Evolutionary conservation across 2,329 filamentous ascomycete species (phyloP).

Genomic region (Tolypocladium guangdongense): DNA sequence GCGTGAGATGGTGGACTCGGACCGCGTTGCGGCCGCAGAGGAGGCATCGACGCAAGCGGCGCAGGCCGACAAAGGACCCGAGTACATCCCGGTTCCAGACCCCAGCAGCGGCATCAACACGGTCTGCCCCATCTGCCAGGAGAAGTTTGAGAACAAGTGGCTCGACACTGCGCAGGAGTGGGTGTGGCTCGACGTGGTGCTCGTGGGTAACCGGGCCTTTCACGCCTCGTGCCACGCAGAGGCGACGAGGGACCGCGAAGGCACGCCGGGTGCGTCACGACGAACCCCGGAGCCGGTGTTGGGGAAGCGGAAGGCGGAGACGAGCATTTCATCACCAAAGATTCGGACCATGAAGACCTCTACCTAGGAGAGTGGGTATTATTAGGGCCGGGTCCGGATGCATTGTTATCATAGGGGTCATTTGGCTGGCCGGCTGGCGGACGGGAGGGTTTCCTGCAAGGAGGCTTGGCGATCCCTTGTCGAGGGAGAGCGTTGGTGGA

Average conservation of each 20-base stretch:
- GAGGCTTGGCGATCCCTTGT: background rate
- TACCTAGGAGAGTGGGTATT: slow-evolving; percentile 9
- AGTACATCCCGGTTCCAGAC: slow-evolving; percentile 77
- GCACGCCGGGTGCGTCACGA: slow-evolving; percentile 28
- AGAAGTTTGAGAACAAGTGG: slow-evolving; percentile 88
- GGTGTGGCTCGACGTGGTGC: slow-evolving; percentile 86
- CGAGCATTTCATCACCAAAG: slow-evolving; percentile 29
- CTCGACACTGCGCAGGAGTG: slow-evolving; percentile 89
- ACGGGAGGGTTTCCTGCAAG: background rate
- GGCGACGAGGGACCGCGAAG: slow-evolving; percentile 54
- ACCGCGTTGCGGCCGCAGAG: slow-evolving; percentile 26
- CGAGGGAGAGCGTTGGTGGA: background rate
- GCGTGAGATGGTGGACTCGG: slow-evolving; percentile 64
- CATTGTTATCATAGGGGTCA: background rate
- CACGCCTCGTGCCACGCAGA: slow-evolving; percentile 86
- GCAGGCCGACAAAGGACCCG: slow-evolving; percentile 33
- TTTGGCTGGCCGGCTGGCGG: background rate
- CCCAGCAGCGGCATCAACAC: slow-evolving; percentile 63
- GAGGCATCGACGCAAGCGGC: slow-evolving; percentile 20
- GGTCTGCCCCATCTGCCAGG: slow-evolving; percentile 88
- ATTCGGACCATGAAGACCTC: slow-evolving; percentile 24
- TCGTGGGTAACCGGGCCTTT: slow-evolving; percentile 69
- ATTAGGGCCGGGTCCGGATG: background rate
- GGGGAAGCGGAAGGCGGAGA: slow-evolving; percentile 68
- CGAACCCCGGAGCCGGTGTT: slow-evolving; percentile 54